Percentiles rank a stretch among this genome's conserved stretches.
Evolutionary conservation across 164 flowering plant genomes (phyloP).

Genomic region (Amborella trichopoda): DNA sequence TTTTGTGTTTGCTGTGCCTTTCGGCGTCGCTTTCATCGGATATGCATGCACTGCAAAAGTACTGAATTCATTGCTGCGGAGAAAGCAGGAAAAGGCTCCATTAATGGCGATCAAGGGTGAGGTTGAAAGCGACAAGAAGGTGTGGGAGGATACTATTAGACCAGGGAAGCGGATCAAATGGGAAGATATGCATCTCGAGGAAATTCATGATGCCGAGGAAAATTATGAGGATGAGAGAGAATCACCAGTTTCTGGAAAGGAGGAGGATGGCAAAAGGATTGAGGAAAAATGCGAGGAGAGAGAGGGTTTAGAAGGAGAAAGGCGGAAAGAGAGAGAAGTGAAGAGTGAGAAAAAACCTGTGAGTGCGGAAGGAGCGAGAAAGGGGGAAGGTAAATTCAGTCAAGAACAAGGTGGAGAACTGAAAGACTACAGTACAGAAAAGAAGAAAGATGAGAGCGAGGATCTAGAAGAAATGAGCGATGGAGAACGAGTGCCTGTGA

Average conservation of each 20-base stretch:
- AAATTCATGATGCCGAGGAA: too few relatives aligned
- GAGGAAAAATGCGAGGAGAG: conserved; percentile 4
- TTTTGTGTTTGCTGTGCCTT: conserved; percentile 45
- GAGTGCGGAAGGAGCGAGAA: conserved; percentile 1
- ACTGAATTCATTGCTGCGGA: conserved; percentile 57
- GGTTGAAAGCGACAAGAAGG: background rate
- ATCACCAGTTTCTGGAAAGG: background rate
- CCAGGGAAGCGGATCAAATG: too few relatives aligned
- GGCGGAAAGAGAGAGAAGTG: conserved; percentile 6
- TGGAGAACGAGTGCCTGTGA: conserved; percentile 3
- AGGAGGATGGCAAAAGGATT: background rate
- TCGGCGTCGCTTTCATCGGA: conserved; percentile 38
- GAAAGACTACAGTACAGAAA: too few relatives aligned
- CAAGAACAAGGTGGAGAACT: background rate
- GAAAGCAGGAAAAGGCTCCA: too few relatives aligned
- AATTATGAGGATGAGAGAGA: too few relatives aligned
- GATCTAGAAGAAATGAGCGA: conserved; percentile 3
- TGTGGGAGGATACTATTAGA: conserved; percentile 3
- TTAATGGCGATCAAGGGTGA: too few relatives aligned
- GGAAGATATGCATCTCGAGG: too few relatives aligned
- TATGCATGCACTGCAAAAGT: conserved; percentile 60
- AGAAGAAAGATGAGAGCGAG: too few relatives aligned
- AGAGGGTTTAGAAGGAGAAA: conserved; percentile 10
- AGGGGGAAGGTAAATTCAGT: background rate
- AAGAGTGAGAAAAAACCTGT: conserved; percentile 2